Conservation (phyloP, 345 rosid species). For the Dovyalis caffra region DNA sequence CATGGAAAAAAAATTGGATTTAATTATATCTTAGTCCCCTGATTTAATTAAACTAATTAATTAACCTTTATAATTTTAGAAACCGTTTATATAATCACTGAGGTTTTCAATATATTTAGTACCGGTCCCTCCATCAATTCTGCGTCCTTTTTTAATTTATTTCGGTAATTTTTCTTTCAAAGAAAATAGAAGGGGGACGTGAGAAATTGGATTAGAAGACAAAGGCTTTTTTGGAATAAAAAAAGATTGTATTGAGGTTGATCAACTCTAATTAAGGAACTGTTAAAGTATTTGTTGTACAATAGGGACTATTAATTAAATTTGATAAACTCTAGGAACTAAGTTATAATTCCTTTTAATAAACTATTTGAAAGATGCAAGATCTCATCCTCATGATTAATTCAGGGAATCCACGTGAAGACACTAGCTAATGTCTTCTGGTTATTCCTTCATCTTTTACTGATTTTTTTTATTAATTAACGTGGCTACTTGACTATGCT, state of each 20-base stretch:
- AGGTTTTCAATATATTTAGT: background rate
- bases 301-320: no score
- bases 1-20: no score
- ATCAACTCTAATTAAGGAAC: background rate
- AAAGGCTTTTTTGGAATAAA: background rate
- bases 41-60: background rate
- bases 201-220: no score
- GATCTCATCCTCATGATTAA: slow-evolving; percentile 18
- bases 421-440: background rate
- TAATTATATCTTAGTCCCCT: no score
- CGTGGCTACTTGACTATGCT: background rate
- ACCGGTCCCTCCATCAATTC: background rate
- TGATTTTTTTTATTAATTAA: background rate
- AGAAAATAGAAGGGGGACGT: background rate
- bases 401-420: slow-evolving; percentile 18
- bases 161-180: no score
- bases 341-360: background rate
- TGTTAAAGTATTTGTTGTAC: no score
- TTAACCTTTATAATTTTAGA: background rate
- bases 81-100: background rate
- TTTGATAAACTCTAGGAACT: background rate
- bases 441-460: background rate
- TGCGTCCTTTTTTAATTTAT: background rate
- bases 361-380: background rate
- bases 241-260: no score